These are phyloP conservation scores for Erysimum cheiri DNA, from an alignment of 441 rosid species.

Conservation along the genomic window DNA sequence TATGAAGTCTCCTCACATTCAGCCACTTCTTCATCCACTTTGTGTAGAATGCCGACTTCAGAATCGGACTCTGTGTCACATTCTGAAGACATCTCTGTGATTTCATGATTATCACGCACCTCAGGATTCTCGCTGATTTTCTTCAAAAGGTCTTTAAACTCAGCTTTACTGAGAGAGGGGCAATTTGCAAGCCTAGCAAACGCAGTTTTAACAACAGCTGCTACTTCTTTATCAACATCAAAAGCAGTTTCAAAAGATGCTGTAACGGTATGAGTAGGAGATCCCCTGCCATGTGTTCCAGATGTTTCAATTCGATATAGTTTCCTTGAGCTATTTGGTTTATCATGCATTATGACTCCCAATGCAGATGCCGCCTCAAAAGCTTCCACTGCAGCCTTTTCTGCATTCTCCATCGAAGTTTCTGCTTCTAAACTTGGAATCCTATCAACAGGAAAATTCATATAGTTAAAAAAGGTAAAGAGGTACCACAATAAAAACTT, in stretches of 20 bases:
- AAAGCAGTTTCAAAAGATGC: conserved; percentile 92
- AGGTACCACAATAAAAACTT: neutral
- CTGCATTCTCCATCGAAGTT: conserved; percentile 59
- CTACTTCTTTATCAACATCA: conserved; percentile 93
- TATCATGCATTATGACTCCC: conserved; percentile 89
- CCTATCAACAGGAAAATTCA: conserved; percentile 47
- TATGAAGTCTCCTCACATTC: conserved; percentile 40
- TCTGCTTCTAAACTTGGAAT: conserved; percentile 82
- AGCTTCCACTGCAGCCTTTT: conserved; percentile 79
- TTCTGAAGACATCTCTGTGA: conserved; percentile 57
- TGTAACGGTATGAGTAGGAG: conserved; percentile 73
- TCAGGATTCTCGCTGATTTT: conserved; percentile 85
- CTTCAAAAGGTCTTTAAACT: conserved; percentile 67
- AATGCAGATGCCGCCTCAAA: conserved; percentile 82
- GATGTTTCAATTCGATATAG: conserved; percentile 60
- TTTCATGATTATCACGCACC: conserved; percentile 45
- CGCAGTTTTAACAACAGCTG: conserved; percentile 85
- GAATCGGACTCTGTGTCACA: conserved; percentile 66
- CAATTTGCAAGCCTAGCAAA: conserved; percentile 66
- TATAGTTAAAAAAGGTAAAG: neutral
- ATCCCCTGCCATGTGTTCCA: conserved; percentile 53
- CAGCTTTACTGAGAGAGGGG: conserved; percentile 66
- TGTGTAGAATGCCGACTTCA: conserved; percentile 50
- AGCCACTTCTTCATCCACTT: conserved; percentile 46
- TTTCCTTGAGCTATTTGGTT: conserved; percentile 70